These are phyloP conservation scores for Heterobasidion irregulare DNA, from an alignment of 1,284 basidiomycete species.

Conservation along the genomic window DNA sequence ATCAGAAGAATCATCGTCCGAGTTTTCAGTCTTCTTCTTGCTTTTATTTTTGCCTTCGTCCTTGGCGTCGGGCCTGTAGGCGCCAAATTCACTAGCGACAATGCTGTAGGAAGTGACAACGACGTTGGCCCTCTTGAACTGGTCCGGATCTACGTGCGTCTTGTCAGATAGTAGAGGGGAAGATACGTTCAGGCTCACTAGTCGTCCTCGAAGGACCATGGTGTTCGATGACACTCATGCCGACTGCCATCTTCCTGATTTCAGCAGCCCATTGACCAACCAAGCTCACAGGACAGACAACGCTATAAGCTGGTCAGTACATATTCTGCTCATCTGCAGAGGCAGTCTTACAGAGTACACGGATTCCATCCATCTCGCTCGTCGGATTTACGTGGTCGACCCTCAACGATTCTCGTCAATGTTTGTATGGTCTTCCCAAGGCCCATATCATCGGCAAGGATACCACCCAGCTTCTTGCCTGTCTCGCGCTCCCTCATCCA, in stretches of 20 bases:
- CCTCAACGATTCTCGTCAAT: slow-evolving; percentile 75
- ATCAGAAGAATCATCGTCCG: slow-evolving; percentile 30
- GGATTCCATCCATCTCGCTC: slow-evolving; percentile 63
- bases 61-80: slow-evolving; percentile 37
- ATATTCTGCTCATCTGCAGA: slow-evolving; percentile 1
- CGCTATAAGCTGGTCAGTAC: slow-evolving; percentile 34
- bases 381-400: slow-evolving; percentile 60
- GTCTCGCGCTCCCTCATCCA: slow-evolving; percentile 89
- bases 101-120: slow-evolving; percentile 83
- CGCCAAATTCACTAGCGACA: slow-evolving; percentile 65
- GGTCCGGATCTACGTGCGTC: slow-evolving; percentile 43
- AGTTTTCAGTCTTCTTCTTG: slow-evolving; percentile 27
- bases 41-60: slow-evolving; percentile 32
- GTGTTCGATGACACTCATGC: slow-evolving; percentile 70
- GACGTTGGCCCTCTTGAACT: slow-evolving; percentile 60
- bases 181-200: slow-evolving; percentile 31
- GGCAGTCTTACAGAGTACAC: slow-evolving; percentile 59
- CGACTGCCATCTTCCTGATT: slow-evolving; percentile 68
- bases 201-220: slow-evolving; percentile 71
- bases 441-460: slow-evolving; percentile 90
- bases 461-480: slow-evolving; percentile 77
- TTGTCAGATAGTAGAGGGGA: background rate
- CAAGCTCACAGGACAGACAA: slow-evolving; percentile 78
- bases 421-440: slow-evolving; percentile 94
- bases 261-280: slow-evolving; percentile 92